A percentile compares a stretch with the other conserved stretches of the same genome.
phyloP scores from a whole-genome alignment of 495 filamentous ascomycete species.

The Barbatosphaeria neglecta region DNA sequence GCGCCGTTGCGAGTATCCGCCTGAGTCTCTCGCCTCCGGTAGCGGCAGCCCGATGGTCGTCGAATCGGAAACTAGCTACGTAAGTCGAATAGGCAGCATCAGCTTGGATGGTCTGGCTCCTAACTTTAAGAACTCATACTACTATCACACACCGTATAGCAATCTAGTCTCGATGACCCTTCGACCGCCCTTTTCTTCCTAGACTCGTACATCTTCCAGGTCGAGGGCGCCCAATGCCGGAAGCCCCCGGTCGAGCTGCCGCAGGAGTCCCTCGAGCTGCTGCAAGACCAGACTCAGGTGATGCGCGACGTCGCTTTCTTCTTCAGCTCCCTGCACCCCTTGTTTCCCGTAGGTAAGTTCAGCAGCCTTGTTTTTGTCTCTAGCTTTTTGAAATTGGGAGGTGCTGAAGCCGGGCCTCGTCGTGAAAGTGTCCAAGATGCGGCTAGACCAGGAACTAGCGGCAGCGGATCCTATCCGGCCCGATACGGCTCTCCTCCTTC shows the following conservation, averaged over 20 bases:
- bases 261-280: background rate
- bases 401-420: background rate
- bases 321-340: background rate
- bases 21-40: background rate
- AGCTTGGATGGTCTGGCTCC: too few species aligned
- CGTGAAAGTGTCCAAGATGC: background rate
- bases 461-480: background rate
- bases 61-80: background rate
- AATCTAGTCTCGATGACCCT: background rate
- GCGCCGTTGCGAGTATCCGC: background rate
- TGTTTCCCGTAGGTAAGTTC: background rate
- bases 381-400: too few species aligned
- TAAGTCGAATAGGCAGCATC: background rate
- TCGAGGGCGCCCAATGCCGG: background rate
- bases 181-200: background rate
- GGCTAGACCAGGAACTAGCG: background rate
- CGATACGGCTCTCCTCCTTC: background rate
- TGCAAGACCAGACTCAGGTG: background rate
- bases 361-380: too few species aligned
- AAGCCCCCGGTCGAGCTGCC: background rate
- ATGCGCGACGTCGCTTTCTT: background rate
- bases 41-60: background rate
- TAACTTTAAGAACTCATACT: too few species aligned
- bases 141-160: background rate
- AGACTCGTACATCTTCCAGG: conserved; percentile 1